A percentile compares a stretch with the other conserved stretches of the same genome.
These are phyloP conservation scores for Kwoniella sp. DNA, from an alignment of 768 basidiomycete genomes.

Conservation along the genomic window DNA sequence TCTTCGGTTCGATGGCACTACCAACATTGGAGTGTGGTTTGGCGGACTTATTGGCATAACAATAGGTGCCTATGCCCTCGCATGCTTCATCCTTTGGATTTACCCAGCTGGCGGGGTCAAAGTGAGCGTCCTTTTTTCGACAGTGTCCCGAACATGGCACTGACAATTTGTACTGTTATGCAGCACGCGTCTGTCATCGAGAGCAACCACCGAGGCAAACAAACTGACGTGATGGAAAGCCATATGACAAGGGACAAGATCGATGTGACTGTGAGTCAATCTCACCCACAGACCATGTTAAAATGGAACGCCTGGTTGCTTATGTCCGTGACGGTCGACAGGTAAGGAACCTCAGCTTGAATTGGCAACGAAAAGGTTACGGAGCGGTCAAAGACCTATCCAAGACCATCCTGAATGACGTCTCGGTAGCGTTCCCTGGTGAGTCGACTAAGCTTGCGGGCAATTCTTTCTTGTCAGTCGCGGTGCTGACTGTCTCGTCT, in stretches of 20 bases:
- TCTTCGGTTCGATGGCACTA: constrained; percentile 49
- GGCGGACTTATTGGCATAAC: constrained; percentile 51
- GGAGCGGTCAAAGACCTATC: constrained; percentile 26
- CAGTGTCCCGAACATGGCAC: neutral
- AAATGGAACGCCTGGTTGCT: neutral
- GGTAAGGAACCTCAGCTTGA: constrained; percentile 34
- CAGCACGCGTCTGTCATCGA: constrained; percentile 52
- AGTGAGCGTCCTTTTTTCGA: constrained; percentile 2
- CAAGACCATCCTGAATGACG: constrained; percentile 55
- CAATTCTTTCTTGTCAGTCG: neutral
- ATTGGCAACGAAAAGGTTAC: constrained; percentile 32
- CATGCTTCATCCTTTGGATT: constrained; percentile 51
- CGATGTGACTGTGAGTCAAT: constrained; percentile 51
- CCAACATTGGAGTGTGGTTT: constrained; percentile 45
- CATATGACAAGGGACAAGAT: constrained; percentile 52
- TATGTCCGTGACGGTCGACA: too few species aligned
- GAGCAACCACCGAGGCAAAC: constrained; percentile 42
- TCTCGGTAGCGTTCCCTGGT: constrained; percentile 54
- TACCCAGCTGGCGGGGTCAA: constrained; percentile 56
- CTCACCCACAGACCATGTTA: constrained; percentile 19
- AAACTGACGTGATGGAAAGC: constrained; percentile 43
- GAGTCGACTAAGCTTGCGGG: constrained; percentile 5
- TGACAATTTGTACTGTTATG: neutral
- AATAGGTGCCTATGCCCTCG: constrained; percentile 51
- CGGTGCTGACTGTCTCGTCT: constrained; percentile 7